Base-by-base conservation (phyloP, 2,329 filamentous ascomycete genomes). In the Epichloe festucae region DNA sequence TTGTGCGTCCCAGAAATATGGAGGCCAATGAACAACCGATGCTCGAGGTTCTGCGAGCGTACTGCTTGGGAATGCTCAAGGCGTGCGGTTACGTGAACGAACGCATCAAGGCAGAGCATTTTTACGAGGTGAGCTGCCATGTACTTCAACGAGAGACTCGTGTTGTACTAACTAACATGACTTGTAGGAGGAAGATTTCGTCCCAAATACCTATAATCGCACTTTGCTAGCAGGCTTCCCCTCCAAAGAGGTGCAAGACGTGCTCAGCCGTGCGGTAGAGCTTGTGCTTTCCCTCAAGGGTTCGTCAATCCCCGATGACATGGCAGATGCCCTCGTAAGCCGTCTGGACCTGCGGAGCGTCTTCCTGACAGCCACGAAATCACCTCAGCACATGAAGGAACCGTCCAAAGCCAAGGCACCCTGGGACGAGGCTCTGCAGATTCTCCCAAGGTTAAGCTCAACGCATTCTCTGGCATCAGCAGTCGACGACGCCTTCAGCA, bases 111-210 rank as follows among this genome's bases (percentile, higher is more conserved):
- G 76, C 76, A n/a, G 87, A 95, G 64, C 85, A 94, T 59, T 96
- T 85, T 63, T 97, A 91, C 60, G 93, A 98, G 77, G 87, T 87
- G 66, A 50, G 55, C 11, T 35, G 27, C 15, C n/a, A 31, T 17
- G 19, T 11, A 5, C n/a, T 10, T 17, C 23, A 15, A 17, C 17
- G 17, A 21, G 17, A n/a, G 8, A 27, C 6, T n/a, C 19, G 8
- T 31, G 7, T 21, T 31, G 7, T 21, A 36, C 45, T 31, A 23
- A 52, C 17, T 6, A 17, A 31, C 31, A 31, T 31, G 31, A 31
- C 6, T 38, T 50, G 45, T 35, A 91, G 84, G 93, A 98, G 69
- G 93, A 98, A 67, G 93, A 98, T 62, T 96, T 98, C 63, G 88
- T 94, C 19, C 90, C 89, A 6, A 89, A 95, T 65, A 86, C 90